Base-by-base conservation (phyloP, 805 yeast species). In the Kodamaea kaohsiungensis region DNA sequence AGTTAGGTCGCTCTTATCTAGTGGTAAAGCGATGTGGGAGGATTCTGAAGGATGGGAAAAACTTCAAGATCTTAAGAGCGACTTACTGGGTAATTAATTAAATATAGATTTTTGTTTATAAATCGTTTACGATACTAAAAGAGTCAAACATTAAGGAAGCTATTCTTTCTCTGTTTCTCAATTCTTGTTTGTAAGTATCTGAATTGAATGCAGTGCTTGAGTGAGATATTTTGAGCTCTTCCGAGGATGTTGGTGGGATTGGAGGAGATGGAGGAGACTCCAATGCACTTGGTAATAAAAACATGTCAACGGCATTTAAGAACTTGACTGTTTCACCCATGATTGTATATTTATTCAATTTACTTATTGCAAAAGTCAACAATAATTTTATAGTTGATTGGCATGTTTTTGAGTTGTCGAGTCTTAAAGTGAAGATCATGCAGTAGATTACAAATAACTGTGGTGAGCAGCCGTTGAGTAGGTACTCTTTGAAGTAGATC, bases 11-110 rank as follows among this genome's bases (percentile, higher is more conserved):
- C 74, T 91, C 59, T 79, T 89, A 82, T 85, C 93, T 15, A 88
- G 86, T 65, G 97, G 97, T 7, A 87, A 82, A 62, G 73, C 77
- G 19, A 79, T 79, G 58, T 91, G 97, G 97, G 92, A 88, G 61
- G 91, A 82, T 57, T 77, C 88, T 2, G 86, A 81, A 37, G 95
- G 91, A 1, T 91, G 93, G 89, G 83, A 85, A 43, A 78, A 76
- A 57, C 70, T 91, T 53, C 70, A 75, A 53, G 82, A 79, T 33
- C 59, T 83, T 65, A 84, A 83, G 63, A 76, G 73, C 43, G 82
- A 78, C 3, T 59, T 79, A 49, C 48, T 25, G 27, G 33, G 19
- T 27, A 27, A 46, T 9, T 40, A 48, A 38, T 37, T 3, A 30
- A n/a, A 16, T 17, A 33, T 30, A 46, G 40, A 19, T 16, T 8